Percentiles rank a stretch among this genome's conserved stretches.
Conservation (phyloP, 2,329 filamentous ascomycete genomes). For the Arthrobotrys sphaeroides region DNA sequence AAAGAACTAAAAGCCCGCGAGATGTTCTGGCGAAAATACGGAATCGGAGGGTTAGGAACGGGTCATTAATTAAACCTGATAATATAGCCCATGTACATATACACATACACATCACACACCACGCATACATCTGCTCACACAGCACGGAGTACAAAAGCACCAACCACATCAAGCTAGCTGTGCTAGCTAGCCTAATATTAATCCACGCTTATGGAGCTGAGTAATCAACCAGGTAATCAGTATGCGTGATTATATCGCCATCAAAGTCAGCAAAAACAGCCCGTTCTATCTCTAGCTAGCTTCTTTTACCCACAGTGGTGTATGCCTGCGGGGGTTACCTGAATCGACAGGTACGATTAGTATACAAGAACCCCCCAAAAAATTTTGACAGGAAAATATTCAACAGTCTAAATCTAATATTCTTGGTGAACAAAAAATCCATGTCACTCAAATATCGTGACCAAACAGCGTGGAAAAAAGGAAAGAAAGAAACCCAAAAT, state of each 20-base stretch:
- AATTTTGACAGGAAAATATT: background rate
- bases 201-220: background rate
- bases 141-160: too few relatives aligned
- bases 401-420: constrained; percentile 1
- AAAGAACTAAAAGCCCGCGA: constrained; percentile 36
- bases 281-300: background rate
- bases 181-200: too few relatives aligned
- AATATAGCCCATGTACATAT: background rate
- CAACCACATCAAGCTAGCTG: background rate
- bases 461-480: background rate
- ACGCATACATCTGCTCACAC: too few relatives aligned
- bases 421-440: background rate
- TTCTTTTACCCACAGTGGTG: constrained; percentile 23
- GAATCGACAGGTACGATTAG: constrained; percentile 1
- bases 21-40: constrained; percentile 28
- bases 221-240: background rate
- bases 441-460: background rate
- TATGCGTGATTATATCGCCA: background rate
- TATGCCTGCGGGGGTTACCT: constrained; percentile 15
- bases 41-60: constrained; percentile 16
- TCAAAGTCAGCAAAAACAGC: constrained; percentile 6
- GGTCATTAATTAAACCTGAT: background rate
- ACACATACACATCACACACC: too few relatives aligned
- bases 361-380: constrained; percentile 15
- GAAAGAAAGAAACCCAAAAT: background rate